Evolutionary conservation across 768 basidiomycete species (phyloP).

Genomic region (Dendrothele bispora): DNA sequence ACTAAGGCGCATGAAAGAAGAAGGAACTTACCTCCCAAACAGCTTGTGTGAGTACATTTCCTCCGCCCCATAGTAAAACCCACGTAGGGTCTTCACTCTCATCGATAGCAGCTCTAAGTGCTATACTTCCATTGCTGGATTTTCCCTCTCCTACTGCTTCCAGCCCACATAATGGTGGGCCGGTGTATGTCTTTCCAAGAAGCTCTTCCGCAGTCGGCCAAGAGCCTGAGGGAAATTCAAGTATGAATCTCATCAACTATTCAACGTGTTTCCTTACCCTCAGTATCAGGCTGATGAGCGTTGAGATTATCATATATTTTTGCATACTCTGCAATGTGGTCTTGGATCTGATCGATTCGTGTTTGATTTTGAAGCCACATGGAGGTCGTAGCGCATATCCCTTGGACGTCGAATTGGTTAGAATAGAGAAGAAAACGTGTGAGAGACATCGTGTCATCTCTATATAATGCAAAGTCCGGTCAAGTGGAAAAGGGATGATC

Average conservation of each 20-base stretch:
- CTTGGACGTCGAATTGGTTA: slow-evolving; percentile 10
- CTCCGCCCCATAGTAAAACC: slow-evolving; percentile 13
- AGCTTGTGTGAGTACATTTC: slow-evolving; percentile 10
- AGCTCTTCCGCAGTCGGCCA: slow-evolving; percentile 10
- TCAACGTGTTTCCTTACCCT: too few species aligned
- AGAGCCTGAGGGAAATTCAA: slow-evolving; percentile 3
- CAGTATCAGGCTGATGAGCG: slow-evolving; percentile 2
- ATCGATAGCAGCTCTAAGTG: slow-evolving; percentile 4
- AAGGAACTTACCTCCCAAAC: background rate
- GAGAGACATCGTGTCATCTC: slow-evolving; percentile 26
- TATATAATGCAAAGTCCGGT: too few species aligned
- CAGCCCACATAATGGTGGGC: slow-evolving; percentile 12
- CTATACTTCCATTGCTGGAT: slow-evolving; percentile 6
- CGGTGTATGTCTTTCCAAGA: slow-evolving; percentile 1
- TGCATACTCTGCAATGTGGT: slow-evolving; percentile 4
- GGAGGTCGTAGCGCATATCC: slow-evolving; percentile 13
- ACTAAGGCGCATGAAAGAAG: background rate
- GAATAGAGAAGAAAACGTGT: slow-evolving; percentile 13
- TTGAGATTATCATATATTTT: slow-evolving; percentile 11
- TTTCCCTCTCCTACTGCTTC: slow-evolving; percentile 8
- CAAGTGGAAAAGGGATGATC: too few species aligned
- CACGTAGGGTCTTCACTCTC: slow-evolving; percentile 8
- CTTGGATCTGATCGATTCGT: slow-evolving; percentile 7
- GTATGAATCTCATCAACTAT: too few species aligned
- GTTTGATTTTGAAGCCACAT: slow-evolving; percentile 11